Conservation (phyloP, 2,329 filamentous ascomycete species). For the Ceratocystis diversiconidia region DNA sequence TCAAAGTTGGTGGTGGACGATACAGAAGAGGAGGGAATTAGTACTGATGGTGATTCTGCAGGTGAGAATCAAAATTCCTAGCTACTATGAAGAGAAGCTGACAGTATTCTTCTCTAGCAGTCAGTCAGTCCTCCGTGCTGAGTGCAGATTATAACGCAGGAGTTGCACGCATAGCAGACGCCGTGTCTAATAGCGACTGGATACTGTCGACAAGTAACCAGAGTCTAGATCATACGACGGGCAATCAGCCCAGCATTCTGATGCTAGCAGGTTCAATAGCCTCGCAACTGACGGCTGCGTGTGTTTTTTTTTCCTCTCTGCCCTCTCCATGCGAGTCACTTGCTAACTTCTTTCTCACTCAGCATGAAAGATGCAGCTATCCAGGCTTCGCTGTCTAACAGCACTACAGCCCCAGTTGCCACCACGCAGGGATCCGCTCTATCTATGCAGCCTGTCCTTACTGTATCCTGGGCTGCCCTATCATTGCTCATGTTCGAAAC, state of each 20-base stretch:
- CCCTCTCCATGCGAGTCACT: too few relatives aligned
- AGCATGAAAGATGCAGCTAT: slow-evolving; percentile 9
- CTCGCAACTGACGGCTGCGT: slow-evolving; percentile 21
- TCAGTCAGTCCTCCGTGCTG: neutral
- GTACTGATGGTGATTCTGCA: slow-evolving; percentile 10
- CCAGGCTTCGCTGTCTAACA: neutral
- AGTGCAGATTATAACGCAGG: neutral
- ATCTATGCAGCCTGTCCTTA: slow-evolving; percentile 19
- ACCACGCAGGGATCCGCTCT: slow-evolving; percentile 19
- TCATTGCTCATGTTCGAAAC: slow-evolving; percentile 22
- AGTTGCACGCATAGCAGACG: neutral
- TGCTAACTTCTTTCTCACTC: neutral
- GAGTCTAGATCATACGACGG: neutral
- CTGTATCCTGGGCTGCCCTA: slow-evolving; percentile 22
- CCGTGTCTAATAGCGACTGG: slow-evolving; percentile 9
- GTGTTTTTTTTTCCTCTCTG: slow-evolving; percentile 14
- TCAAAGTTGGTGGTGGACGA: neutral
- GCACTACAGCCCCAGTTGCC: slow-evolving; percentile 10
- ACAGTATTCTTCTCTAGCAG: neutral
- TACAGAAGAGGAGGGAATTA: slow-evolving; percentile 8
- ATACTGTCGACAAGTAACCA: neutral
- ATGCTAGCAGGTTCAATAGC: slow-evolving; percentile 22
- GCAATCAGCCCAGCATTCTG: neutral
- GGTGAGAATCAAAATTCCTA: neutral
- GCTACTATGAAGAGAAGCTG: neutral